A percentile compares a stretch with the other conserved stretches of the same genome.
Evolutionary conservation across 441 rosid species (phyloP).

Genomic region (Populus hybrid): DNA sequence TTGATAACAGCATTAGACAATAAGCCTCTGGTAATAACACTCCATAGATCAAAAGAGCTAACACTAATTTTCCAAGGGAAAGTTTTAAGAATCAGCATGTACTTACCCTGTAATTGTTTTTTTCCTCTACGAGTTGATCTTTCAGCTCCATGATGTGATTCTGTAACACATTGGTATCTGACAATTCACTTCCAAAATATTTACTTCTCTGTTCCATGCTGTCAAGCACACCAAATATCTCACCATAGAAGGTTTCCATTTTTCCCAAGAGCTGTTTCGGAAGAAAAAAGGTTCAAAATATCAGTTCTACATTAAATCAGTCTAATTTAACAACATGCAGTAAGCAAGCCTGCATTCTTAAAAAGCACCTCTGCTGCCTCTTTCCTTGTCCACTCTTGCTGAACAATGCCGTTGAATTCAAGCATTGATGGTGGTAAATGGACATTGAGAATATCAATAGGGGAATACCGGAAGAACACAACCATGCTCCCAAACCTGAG

Average conservation of each 20-base stretch:
- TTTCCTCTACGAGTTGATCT: constrained; percentile 63
- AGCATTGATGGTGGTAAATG: constrained; percentile 72
- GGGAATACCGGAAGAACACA: constrained; percentile 92
- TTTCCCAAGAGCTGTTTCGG: constrained; percentile 56
- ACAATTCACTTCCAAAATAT: constrained; percentile 41
- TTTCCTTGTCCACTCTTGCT: constrained; percentile 68
- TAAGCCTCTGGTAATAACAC: background rate
- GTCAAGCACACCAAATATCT: constrained; percentile 57
- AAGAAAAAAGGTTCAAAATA: constrained; percentile 6
- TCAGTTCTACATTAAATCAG: constrained; percentile 1
- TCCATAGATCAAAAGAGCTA: background rate
- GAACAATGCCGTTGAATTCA: constrained; percentile 55
- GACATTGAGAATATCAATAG: constrained; percentile 78
- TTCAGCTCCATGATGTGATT: constrained; percentile 55
- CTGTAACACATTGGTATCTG: constrained; percentile 41
- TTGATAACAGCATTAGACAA: background rate
- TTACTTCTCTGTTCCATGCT: constrained; percentile 54
- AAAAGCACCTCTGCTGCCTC: constrained; percentile 70
- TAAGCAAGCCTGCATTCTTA: background rate
- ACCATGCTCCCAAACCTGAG: constrained; percentile 90
- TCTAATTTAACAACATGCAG: constrained; percentile 11
- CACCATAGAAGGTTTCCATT: constrained; percentile 57
- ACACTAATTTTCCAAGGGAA: background rate
- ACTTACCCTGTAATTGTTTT: constrained; percentile 63
- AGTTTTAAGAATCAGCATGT: background rate